Evolutionary conservation across 2,329 filamentous ascomycete genomes (phyloP).

Genomic region (Alternaria incomplexa): DNA sequence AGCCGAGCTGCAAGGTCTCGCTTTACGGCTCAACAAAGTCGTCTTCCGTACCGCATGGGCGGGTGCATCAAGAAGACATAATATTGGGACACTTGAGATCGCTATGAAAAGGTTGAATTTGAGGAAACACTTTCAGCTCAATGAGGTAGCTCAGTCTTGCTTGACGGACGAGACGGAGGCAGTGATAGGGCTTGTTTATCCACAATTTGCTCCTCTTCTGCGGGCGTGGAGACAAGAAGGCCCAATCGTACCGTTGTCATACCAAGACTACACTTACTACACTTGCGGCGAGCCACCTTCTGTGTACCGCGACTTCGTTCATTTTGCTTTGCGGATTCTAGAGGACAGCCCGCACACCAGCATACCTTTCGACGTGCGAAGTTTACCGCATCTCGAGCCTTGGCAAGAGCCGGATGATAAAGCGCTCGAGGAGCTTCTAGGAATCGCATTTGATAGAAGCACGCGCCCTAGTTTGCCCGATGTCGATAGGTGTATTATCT

Average conservation of each 20-base stretch:
- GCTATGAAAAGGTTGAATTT: too few species aligned
- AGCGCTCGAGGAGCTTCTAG: rapidly evolving
- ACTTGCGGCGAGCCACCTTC: background rate
- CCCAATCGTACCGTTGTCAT: too few species aligned
- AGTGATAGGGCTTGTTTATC: background rate
- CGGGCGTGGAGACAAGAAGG: too few species aligned
- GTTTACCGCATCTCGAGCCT: background rate
- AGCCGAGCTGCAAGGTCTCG: background rate
- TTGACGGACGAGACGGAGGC: too few species aligned
- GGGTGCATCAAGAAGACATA: rapidly evolving
- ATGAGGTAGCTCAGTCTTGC: background rate
- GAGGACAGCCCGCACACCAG: rapidly evolving
- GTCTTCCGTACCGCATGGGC: rapidly evolving
- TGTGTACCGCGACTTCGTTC: background rate
- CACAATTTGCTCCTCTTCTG: background rate
- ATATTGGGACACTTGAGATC: too few species aligned
- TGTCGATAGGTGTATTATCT: too few species aligned
- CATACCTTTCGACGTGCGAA: rapidly evolving
- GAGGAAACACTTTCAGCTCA: too few species aligned
- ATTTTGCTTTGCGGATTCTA: rapidly evolving
- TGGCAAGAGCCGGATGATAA: background rate
- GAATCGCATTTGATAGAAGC: too few species aligned
- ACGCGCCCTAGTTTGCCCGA: too few species aligned
- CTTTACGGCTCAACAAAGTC: rapidly evolving
- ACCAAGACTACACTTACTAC: too few species aligned